Conservation (phyloP, 2,329 filamentous ascomycete species). For the Blastomyces gilchristii region DNA sequence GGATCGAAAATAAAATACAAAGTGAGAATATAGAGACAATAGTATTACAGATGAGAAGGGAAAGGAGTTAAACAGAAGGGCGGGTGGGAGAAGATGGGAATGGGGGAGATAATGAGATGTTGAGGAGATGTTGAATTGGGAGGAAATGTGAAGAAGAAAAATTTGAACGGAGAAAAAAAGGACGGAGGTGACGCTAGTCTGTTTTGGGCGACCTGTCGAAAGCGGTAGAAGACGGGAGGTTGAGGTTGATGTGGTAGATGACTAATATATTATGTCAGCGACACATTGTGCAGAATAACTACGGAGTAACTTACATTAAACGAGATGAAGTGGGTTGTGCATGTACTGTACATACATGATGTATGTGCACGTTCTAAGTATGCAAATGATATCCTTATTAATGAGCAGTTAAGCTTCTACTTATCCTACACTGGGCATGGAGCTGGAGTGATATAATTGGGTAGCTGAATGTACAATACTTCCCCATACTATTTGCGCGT, state of each 20-base stretch:
- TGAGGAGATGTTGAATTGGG: constrained; percentile 8
- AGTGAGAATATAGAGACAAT: constrained; percentile 21
- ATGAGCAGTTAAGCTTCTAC: too few relatives aligned
- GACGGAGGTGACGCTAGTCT: background rate
- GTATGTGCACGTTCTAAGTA: too few relatives aligned
- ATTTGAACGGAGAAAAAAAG: constrained; percentile 6
- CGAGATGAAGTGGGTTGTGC: too few relatives aligned
- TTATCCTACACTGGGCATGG: too few relatives aligned
- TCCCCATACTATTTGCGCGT: background rate
- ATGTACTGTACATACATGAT: too few relatives aligned
- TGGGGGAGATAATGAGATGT: constrained; percentile 24
- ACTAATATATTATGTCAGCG: too few relatives aligned
- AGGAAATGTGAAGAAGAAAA: constrained; percentile 10
- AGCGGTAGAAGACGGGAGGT: background rate
- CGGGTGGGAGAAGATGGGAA: constrained; percentile 16
- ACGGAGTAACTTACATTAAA: too few relatives aligned
- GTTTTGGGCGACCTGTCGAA: constrained; percentile 1
- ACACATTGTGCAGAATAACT: too few relatives aligned
- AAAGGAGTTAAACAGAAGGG: constrained; percentile 8
- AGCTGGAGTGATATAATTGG: background rate
- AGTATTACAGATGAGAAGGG: constrained; percentile 20
- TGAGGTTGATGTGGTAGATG: too few relatives aligned
- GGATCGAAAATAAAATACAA: constrained; percentile 27
- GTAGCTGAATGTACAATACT: background rate
- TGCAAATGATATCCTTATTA: too few relatives aligned